phyloP scores from a whole-genome alignment of 2,329 filamentous ascomycete species.

The Parafenestella ontariensis region DNA sequence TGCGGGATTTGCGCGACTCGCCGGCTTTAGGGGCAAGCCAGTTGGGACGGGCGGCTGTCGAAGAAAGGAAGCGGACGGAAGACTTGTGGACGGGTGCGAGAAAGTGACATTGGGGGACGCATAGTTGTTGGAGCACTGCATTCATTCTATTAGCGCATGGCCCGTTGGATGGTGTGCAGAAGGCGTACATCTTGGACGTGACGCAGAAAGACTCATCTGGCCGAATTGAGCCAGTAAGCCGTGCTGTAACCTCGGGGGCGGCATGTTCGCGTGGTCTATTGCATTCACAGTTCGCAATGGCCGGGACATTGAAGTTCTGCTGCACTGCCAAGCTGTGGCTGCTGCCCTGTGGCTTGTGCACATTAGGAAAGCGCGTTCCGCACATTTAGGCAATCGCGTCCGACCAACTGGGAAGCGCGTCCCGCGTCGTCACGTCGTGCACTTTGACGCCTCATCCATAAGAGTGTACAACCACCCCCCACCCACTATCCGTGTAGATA shows the following conservation, averaged over 20 bases:
- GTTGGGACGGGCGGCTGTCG: constrained; percentile 65
- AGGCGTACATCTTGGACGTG: constrained; percentile 31
- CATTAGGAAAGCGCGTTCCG: too few species aligned
- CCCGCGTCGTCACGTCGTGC: too few species aligned
- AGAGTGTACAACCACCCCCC: not conserved
- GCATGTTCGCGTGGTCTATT: constrained; percentile 34
- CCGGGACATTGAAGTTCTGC: constrained; percentile 29
- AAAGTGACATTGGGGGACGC: constrained; percentile 40
- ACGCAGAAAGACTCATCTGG: constrained; percentile 32
- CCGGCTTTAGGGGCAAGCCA: constrained; percentile 85
- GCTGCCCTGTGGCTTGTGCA: not conserved
- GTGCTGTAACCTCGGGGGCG: constrained; percentile 47
- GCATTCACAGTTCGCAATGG: not conserved
- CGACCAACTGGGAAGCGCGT: too few species aligned
- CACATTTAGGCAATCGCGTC: too few species aligned
- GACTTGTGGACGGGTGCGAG: constrained; percentile 36
- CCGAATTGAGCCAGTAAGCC: constrained; percentile 45
- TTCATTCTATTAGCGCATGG: constrained; percentile 10
- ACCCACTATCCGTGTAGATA: constrained; percentile 1
- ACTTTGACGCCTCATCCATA: too few species aligned
- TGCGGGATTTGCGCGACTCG: constrained; percentile 85
- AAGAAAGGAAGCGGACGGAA: constrained; percentile 71
- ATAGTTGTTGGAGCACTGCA: constrained; percentile 26
- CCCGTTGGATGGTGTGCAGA: constrained; percentile 5
- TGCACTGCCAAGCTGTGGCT: constrained; percentile 27